These are phyloP conservation scores for Boletus rubescentipes DNA, from an alignment of 768 basidiomycete genomes.

Conservation along the genomic window DNA sequence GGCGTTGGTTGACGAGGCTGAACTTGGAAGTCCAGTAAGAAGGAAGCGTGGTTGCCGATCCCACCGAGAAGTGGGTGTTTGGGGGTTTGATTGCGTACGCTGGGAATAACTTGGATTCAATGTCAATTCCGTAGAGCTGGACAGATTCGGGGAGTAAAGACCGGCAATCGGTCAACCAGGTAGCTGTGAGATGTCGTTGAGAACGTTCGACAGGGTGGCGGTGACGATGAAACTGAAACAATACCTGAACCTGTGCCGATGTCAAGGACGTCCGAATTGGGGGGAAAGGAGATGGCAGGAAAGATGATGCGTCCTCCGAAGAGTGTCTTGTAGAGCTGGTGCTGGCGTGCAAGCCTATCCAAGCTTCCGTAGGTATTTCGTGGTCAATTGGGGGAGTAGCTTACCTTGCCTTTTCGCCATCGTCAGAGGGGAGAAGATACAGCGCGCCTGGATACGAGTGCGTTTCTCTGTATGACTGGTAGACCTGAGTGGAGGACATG, in stretches of 20 bases:
- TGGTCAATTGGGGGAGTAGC: neutral
- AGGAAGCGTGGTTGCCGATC: constrained; percentile 23
- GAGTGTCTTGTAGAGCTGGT: constrained; percentile 18
- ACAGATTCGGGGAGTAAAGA: constrained; percentile 8
- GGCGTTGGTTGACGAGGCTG: constrained; percentile 32
- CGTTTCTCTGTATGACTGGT: neutral
- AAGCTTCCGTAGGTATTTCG: neutral
- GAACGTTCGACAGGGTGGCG: neutral
- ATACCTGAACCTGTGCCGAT: constrained; percentile 26
- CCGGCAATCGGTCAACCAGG: constrained; percentile 17
- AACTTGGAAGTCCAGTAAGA: constrained; percentile 30
- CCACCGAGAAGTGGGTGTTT: constrained; percentile 13
- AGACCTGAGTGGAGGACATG: too few species aligned
- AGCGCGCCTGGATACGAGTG: constrained; percentile 18
- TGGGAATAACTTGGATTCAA: constrained; percentile 19
- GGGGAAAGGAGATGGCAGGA: constrained; percentile 4
- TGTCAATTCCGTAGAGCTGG: constrained; percentile 25
- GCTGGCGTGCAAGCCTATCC: constrained; percentile 16
- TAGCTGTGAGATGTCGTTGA: neutral
- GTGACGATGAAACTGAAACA: too few species aligned
- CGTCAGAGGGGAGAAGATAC: constrained; percentile 24
- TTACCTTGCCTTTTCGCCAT: constrained; percentile 19
- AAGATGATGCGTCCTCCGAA: constrained; percentile 19
- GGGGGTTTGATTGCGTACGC: neutral
- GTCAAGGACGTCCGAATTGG: constrained; percentile 17